phyloP scores from a whole-genome alignment of 106 monocot genomes.

The Phalaenopsis aphrodite region DNA sequence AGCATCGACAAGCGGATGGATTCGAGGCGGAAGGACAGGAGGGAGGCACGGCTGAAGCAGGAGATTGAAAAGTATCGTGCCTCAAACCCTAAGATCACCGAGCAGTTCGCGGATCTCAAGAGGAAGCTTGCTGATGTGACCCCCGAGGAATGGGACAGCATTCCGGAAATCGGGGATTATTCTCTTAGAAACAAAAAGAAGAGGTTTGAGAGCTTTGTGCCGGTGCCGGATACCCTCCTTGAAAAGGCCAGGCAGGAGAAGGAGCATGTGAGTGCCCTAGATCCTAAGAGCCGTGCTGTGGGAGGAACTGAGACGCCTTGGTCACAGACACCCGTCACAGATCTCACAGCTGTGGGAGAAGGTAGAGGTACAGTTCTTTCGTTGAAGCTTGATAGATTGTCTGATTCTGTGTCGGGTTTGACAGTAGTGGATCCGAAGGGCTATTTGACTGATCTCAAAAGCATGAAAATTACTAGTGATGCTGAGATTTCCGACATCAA shows the following conservation, averaged over 20 bases:
- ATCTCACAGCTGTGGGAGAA: conserved; percentile 92
- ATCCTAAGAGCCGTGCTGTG: conserved; percentile 80
- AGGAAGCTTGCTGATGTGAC: conserved; percentile 74
- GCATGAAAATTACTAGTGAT: conserved; percentile 98
- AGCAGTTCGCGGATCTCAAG: conserved; percentile 96
- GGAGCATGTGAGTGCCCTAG: conserved; percentile 86
- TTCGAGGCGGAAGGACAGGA: conserved; percentile 70
- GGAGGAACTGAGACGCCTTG: conserved; percentile 93
- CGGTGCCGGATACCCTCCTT: conserved; percentile 85
- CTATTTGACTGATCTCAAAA: conserved; percentile 91
- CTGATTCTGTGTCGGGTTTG: conserved; percentile 88
- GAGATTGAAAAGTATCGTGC: conserved; percentile 99
- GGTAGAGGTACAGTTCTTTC: conserved; percentile 93
- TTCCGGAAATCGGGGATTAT: conserved; percentile 96
- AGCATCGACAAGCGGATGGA: conserved; percentile 88
- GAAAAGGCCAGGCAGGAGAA: conserved; percentile 98
- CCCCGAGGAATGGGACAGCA: conserved; percentile 83
- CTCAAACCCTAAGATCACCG: conserved; percentile 93
- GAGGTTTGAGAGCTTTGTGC: conserved; percentile 97
- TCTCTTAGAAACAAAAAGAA: conserved; percentile 93
- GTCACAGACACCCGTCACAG: conserved; percentile 89
- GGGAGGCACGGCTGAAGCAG: conserved; percentile 86
- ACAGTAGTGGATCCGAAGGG: conserved; percentile 97
- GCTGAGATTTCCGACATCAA: conserved; percentile 99
- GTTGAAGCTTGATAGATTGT: conserved; percentile 83